Base-by-base conservation (phyloP, 352 stramenopile genomes). In the Phytophthora pini region DNA sequence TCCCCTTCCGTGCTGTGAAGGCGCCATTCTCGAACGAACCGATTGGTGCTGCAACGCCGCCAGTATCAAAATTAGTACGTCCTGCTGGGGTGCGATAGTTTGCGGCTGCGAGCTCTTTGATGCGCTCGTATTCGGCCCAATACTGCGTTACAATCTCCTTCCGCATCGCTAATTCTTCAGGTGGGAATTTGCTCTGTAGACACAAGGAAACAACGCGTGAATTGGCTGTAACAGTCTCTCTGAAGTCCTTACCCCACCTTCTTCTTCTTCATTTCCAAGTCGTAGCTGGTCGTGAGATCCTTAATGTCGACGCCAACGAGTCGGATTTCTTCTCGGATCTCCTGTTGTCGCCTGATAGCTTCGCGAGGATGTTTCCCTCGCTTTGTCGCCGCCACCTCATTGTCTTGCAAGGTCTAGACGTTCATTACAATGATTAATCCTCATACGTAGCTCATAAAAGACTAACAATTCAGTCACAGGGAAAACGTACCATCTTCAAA, bases 101-200 rank as follows among this genome's bases (percentile, higher is more conserved):
- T 3, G 82, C 71, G 4, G 76, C 70, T 15, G 85, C 82, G 31
- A 94, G 73, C 36, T 95, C 87, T 64, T 93, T 92, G 68, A 93
- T 80, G 36, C 89, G 74, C 60, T 78, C 79, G 53, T 82, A 90
- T 70, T 95, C 87, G 47, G 84, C 82, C 48, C 72, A 79, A 61
- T 95, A 95, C 62, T 95, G 87, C 11, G 85, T 77, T 10, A 95
- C 66, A 29, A 93, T 87, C 39, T 95, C 87, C 62, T 89, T 91
- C 24, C 87, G 76, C 31, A 93, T 94, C 47, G 84, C 69, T 22
- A 94, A 50, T 54, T 95, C 85, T 60, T 90, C 82, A 0, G 78
- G 80, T 22, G 75, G 68, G 55, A 94, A 89, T 61, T 95, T 95
- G 67, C 74, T 92, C 85, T 93, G 40, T 3, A 54, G 11, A 43